phyloP scores from a whole-genome alignment of 768 basidiomycete genomes.

The Mycena epipterygia region DNA sequence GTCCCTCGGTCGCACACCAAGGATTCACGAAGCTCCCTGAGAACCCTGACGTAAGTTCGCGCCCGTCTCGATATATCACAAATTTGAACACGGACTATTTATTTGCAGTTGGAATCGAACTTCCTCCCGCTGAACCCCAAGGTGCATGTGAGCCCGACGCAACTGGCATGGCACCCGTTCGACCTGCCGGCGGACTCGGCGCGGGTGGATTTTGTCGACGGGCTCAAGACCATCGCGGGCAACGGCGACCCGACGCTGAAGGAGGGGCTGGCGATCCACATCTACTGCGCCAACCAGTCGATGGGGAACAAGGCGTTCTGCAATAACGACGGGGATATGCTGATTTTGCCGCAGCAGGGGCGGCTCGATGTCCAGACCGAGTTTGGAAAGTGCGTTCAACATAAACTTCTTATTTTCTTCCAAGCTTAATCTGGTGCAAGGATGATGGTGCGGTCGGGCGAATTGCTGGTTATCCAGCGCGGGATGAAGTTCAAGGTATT shows the following conservation, averaged over 20 bases:
- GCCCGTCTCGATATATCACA: neutral
- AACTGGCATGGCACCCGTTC: conserved; percentile 77
- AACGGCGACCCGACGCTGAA: conserved; percentile 73
- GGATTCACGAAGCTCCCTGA: conserved; percentile 68
- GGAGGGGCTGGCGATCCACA: conserved; percentile 75
- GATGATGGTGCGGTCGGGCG: conserved; percentile 74
- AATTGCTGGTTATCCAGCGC: conserved; percentile 74
- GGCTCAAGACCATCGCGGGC: conserved; percentile 74
- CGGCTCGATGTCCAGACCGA: conserved; percentile 79
- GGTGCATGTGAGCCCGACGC: conserved; percentile 72
- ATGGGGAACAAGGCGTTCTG: conserved; percentile 75
- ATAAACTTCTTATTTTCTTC: neutral
- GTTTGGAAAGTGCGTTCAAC: conserved; percentile 67
- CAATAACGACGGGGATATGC: conserved; percentile 76
- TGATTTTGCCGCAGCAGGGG: conserved; percentile 76
- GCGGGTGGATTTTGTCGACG: conserved; percentile 68
- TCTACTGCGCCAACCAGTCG: conserved; percentile 70
- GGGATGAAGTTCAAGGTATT: conserved; percentile 72
- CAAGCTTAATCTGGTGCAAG: conserved; percentile 43
- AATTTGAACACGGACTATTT: neutral
- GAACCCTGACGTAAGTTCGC: conserved; percentile 67
- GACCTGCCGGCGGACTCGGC: conserved; percentile 58
- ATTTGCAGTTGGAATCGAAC: conserved; percentile 67
- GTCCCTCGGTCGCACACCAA: conserved; percentile 76
- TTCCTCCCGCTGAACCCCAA: conserved; percentile 73